Evolutionary conservation across 2,329 filamentous ascomycete species (phyloP).

Genomic region (Fusarium sp.): DNA sequence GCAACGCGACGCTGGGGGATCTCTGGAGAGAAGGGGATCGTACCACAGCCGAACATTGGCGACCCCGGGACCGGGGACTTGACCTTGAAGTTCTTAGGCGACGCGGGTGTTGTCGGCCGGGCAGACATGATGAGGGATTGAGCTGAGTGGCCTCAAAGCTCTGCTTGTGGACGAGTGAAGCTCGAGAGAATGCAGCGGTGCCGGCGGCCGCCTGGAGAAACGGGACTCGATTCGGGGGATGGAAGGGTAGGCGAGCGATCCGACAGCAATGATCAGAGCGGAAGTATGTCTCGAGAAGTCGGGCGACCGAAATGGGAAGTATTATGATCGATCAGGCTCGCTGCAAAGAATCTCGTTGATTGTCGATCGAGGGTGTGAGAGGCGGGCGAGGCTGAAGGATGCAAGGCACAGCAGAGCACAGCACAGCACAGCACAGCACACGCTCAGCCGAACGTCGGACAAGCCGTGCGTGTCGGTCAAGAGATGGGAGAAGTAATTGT

Average conservation of each 20-base stretch:
- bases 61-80: slow-evolving; percentile 69
- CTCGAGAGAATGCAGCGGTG: background rate
- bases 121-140: slow-evolving; percentile 54
- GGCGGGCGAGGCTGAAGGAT: slow-evolving; percentile 29
- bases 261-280: background rate
- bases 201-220: slow-evolving; percentile 2
- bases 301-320: background rate
- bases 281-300: background rate
- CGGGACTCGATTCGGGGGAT: slow-evolving; percentile 8
- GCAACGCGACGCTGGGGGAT: slow-evolving; percentile 1
- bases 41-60: slow-evolving; percentile 74
- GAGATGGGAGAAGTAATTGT: background rate
- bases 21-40: slow-evolving; percentile 45
- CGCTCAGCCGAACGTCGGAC: slow-evolving; percentile 30
- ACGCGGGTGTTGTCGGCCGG: slow-evolving; percentile 63
- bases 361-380: slow-evolving; percentile 18
- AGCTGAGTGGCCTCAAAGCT: slow-evolving; percentile 2
- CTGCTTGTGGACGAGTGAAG: background rate
- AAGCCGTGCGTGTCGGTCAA: slow-evolving; percentile 9
- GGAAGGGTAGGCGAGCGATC: background rate
- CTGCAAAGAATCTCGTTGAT: background rate
- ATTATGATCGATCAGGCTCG: slow-evolving; percentile 5
- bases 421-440: background rate
- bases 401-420: slow-evolving; percentile 11
- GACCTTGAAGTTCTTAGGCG: slow-evolving; percentile 69